Conservation (phyloP, 257 asterid genomes). For the Nicotiana noctiflora region DNA sequence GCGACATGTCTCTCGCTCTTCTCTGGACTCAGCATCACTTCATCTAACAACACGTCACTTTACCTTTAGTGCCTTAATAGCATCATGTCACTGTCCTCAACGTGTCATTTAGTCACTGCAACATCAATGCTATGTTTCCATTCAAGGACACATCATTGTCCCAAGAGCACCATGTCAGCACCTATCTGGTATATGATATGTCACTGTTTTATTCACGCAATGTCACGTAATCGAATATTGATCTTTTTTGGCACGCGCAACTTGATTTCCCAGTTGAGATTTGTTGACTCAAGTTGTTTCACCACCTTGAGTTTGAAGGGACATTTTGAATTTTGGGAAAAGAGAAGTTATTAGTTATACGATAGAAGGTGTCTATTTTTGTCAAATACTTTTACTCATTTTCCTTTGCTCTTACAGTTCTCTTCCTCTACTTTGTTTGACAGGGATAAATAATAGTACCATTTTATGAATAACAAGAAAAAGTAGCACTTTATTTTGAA, state of each 20-base stretch:
- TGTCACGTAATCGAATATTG: background rate
- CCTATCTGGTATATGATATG: background rate
- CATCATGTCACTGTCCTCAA: background rate
- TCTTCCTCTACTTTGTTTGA: background rate
- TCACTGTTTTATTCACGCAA: background rate
- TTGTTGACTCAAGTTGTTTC: background rate
- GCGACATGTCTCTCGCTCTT: background rate
- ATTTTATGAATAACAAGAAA: too few species aligned
- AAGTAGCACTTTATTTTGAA: background rate
- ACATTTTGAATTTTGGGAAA: too few species aligned
- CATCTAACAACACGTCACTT: background rate
- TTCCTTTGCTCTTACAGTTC: background rate
- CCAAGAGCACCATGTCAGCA: background rate
- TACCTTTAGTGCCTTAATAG: background rate
- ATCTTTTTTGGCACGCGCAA: background rate
- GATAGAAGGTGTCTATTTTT: too few species aligned
- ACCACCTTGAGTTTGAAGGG: too few species aligned
- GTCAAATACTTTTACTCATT: too few species aligned
- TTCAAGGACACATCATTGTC: background rate
- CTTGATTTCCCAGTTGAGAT: background rate
- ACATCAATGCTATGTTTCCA: background rate
- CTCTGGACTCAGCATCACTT: background rate
- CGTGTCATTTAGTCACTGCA: background rate
- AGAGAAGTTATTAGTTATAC: too few species aligned
- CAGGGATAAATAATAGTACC: background rate